phyloP scores from a whole-genome alignment of 495 filamentous ascomycete genomes.

The Aspergillus nidulans region DNA sequence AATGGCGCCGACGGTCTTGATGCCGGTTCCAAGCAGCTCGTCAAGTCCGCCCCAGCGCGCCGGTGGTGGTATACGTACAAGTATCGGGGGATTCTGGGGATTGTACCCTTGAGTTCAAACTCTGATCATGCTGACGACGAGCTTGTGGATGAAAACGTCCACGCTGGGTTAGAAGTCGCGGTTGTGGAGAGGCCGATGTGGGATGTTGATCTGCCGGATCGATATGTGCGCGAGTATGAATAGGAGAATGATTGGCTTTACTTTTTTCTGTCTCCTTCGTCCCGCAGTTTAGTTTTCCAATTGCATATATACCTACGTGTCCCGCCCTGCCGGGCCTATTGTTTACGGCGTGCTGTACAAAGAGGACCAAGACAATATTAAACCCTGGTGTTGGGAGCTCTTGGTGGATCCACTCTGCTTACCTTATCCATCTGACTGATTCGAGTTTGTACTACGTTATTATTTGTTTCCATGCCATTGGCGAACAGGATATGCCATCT shows the following conservation, averaged over 20 bases:
- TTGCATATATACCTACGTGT: neutral
- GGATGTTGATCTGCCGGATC: conserved; percentile 74
- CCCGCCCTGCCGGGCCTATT: neutral
- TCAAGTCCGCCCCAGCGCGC: conserved; percentile 24
- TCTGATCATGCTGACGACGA: neutral
- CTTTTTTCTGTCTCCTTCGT: neutral
- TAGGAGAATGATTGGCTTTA: conserved; percentile 20
- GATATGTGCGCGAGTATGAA: conserved; percentile 66
- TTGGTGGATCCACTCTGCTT: neutral
- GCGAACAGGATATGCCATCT: conserved; percentile 10
- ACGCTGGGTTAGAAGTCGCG: conserved; percentile 64
- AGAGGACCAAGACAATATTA: neutral
- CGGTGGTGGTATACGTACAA: conserved; percentile 79
- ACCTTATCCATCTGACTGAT: neutral
- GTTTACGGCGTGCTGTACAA: neutral
- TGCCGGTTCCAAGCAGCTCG: conserved; percentile 30
- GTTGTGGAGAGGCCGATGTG: conserved; percentile 82
- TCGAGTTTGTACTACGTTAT: neutral
- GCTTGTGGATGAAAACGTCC: conserved; percentile 21
- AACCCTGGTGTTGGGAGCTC: neutral
- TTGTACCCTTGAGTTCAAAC: conserved; percentile 60
- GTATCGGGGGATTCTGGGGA: conserved; percentile 85
- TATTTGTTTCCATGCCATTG: conserved; percentile 2
- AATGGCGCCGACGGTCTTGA: conserved; percentile 33
- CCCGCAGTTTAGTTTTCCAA: too few species aligned